phyloP scores from a whole-genome alignment of 2,329 filamentous ascomycete species.

The Nigrospora sphaerica region DNA sequence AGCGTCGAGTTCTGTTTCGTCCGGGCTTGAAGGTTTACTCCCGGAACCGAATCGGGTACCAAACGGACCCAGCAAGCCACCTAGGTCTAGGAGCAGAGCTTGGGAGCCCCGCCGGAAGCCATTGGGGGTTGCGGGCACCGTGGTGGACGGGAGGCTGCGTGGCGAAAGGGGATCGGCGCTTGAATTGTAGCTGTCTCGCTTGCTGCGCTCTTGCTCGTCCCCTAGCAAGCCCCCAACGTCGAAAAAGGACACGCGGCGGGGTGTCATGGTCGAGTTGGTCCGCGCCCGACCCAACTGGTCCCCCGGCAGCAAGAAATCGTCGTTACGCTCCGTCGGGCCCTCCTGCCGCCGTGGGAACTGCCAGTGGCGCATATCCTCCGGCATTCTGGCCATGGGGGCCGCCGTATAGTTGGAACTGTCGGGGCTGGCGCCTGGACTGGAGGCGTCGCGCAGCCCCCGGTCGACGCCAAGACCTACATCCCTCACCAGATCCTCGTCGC shows the following conservation, averaged over 20 bases:
- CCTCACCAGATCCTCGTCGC: constrained; percentile 83
- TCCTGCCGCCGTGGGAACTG: constrained; percentile 34
- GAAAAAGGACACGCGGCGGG: constrained; percentile 68
- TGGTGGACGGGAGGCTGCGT: constrained; percentile 30
- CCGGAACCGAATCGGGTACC: constrained; percentile 23
- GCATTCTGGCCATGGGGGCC: constrained; percentile 24
- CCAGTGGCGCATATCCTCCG: constrained; percentile 37
- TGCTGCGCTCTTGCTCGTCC: constrained; percentile 30
- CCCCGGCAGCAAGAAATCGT: constrained; percentile 33
- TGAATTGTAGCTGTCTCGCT: constrained; percentile 34
- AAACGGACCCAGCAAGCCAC: constrained; percentile 42
- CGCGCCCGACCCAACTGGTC: constrained; percentile 28
- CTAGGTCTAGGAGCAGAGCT: constrained; percentile 51
- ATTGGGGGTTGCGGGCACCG: constrained; percentile 33
- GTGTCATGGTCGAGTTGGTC: constrained; percentile 34
- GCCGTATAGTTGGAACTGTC: constrained; percentile 24
- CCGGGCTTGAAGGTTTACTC: neutral
- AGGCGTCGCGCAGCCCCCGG: constrained; percentile 38
- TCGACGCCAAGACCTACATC: constrained; percentile 66
- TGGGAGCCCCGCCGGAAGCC: constrained; percentile 48
- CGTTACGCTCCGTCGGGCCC: constrained; percentile 32
- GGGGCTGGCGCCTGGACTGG: constrained; percentile 7
- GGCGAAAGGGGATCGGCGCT: constrained; percentile 28
- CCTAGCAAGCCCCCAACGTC: constrained; percentile 75
- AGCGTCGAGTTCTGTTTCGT: constrained; percentile 36